A percentile compares a stretch with the other conserved stretches of the same genome.
These are phyloP conservation scores for Trametes versicolor DNA, from an alignment of 1,284 basidiomycete genomes.

Conservation along the genomic window DNA sequence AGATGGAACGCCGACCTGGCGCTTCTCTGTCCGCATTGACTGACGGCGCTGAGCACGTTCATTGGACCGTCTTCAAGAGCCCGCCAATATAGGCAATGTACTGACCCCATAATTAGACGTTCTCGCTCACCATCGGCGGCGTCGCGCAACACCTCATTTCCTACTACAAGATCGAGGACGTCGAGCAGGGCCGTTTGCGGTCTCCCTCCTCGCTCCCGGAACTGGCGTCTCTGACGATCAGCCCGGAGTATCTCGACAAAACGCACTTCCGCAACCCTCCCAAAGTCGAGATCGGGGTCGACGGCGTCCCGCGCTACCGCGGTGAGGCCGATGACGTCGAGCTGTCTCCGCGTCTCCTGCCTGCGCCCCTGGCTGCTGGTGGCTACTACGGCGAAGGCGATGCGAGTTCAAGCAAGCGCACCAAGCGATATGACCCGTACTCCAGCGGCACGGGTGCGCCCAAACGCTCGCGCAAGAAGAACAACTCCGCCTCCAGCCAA, in stretches of 20 bases:
- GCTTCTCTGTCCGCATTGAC: conserved; percentile 28
- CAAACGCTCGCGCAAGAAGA: conserved; percentile 46
- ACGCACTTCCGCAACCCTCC: conserved; percentile 92
- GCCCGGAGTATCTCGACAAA: conserved; percentile 89
- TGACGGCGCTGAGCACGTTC: conserved; percentile 19
- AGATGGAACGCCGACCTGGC: conserved; percentile 12
- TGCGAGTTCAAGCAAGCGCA: conserved; percentile 50
- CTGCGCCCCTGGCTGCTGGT: conserved; percentile 60
- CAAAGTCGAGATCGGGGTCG: conserved; percentile 84
- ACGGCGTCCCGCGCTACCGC: conserved; percentile 84
- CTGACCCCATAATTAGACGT: conserved; percentile 67
- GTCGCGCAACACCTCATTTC: conserved; percentile 95
- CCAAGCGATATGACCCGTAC: conserved; percentile 66
- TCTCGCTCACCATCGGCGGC: conserved; percentile 87
- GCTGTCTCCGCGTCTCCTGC: conserved; percentile 55
- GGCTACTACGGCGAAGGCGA: conserved; percentile 58
- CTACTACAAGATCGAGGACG: conserved; percentile 95
- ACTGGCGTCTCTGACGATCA: conserved; percentile 86
- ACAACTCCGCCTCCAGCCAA: conserved; percentile 37
- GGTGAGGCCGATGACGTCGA: conserved; percentile 79
- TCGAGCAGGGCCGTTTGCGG: conserved; percentile 86
- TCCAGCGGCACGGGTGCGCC: conserved; percentile 34
- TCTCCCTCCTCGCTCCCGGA: conserved; percentile 92
- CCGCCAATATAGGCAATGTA: background rate
- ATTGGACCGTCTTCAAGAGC: background rate